Conservation (phyloP, 1,284 basidiomycete genomes). For the Melampsora abietis-canadensis region DNA sequence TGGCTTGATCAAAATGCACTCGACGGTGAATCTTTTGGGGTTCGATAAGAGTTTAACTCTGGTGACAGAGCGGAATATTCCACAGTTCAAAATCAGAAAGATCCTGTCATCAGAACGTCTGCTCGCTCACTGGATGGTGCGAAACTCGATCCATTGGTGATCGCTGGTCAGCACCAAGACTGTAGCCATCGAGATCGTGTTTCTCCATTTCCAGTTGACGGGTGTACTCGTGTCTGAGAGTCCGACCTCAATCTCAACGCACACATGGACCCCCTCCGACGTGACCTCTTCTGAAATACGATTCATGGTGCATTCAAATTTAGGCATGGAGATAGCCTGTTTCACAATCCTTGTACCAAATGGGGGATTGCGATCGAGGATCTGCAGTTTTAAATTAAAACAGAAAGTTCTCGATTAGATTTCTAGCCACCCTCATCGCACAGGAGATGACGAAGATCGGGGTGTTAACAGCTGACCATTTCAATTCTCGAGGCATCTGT, state of each 20-base stretch:
- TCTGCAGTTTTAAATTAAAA: slow-evolving; percentile 22
- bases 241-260: slow-evolving; percentile 35
- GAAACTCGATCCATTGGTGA: slow-evolving; percentile 43
- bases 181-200: slow-evolving; percentile 35
- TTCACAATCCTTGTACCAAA: slow-evolving; percentile 36
- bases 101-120: background rate
- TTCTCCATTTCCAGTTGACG: slow-evolving; percentile 34
- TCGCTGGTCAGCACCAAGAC: slow-evolving; percentile 38
- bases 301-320: slow-evolving; percentile 32
- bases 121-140: slow-evolving; percentile 32
- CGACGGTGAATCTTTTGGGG: slow-evolving; percentile 32
- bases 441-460: background rate
- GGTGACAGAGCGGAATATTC: background rate
- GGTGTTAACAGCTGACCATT: slow-evolving; percentile 14
- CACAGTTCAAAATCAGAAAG: background rate
- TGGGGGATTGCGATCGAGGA: slow-evolving; percentile 43
- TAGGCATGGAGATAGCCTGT: slow-evolving; percentile 37
- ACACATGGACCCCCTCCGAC: slow-evolving; percentile 27
- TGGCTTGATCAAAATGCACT: slow-evolving; percentile 40
- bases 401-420: background rate
- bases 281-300: slow-evolving; percentile 32
- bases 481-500: slow-evolving; percentile 27
- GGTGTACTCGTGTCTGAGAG: slow-evolving; percentile 15
- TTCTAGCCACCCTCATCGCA: too few species aligned
- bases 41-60: slow-evolving; percentile 36